phyloP scores from a whole-genome alignment of 495 filamentous ascomycete genomes.

The Aspergillus egyptiacus region DNA sequence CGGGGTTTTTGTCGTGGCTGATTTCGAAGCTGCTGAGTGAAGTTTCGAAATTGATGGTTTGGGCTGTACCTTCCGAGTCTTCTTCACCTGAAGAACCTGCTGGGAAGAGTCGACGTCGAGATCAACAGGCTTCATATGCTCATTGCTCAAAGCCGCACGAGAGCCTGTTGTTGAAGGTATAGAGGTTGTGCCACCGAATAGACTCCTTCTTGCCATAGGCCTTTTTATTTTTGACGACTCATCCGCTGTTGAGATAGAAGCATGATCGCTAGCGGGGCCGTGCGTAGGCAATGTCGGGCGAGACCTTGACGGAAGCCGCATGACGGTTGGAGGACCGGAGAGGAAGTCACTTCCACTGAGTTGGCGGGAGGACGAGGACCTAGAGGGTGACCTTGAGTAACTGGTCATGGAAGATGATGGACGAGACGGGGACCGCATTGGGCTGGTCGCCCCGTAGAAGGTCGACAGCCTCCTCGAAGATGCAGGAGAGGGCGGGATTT shows the following conservation, averaged over 20 bases:
- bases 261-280: conserved; percentile 14
- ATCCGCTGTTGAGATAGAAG: conserved; percentile 13
- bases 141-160: conserved; percentile 49
- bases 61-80: conserved; percentile 32
- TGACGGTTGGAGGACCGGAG: conserved; percentile 25
- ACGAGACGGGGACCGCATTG: conserved; percentile 49
- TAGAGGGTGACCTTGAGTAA: conserved; percentile 46
- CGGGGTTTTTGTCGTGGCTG: conserved; percentile 30
- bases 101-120: conserved; percentile 39
- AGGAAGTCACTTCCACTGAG: conserved; percentile 24
- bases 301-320: conserved; percentile 30
- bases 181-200: conserved; percentile 45
- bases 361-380: conserved; percentile 32
- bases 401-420: conserved; percentile 50
- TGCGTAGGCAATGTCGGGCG: conserved; percentile 20
- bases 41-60: conserved; percentile 25
- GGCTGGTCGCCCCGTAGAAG: conserved; percentile 55
- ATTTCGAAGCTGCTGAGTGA: conserved; percentile 30
- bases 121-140: conserved; percentile 48
- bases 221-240: conserved; percentile 26
- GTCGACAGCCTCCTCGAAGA: conserved; percentile 50
- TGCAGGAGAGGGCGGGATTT: conserved; percentile 58
- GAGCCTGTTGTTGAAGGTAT: conserved; percentile 44
- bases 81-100: conserved; percentile 46
- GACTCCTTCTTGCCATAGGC: conserved; percentile 22